Evolutionary conservation across 306 rosid genomes (phyloP), one percentile per base, ranked within the genome.

Genomic region (Lathyrus tuberosus): DNA sequence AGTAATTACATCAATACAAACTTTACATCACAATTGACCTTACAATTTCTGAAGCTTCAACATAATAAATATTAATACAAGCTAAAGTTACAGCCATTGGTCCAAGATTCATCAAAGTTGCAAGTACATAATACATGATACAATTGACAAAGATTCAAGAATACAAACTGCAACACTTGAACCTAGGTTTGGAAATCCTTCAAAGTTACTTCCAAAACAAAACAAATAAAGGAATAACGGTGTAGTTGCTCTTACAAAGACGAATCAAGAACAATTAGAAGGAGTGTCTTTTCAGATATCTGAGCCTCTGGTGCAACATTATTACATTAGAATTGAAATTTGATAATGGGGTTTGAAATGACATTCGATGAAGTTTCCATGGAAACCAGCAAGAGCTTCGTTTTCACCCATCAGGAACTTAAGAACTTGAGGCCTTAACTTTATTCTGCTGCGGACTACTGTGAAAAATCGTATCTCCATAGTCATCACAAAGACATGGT

Each of bases 381-480:
- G 98, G 97, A 90, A 44, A 86, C 86, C 1, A 86, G 98, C 84
- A 90, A 88, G 79, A 78, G 83, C 86, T 93, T 93, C 75, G 84
- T 90, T 77, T 81, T 83, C 37, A 91, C 98, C 52, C 83, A 90
- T 69, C 92, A 94, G 98, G 98, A 94, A 71, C 88, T 90, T 72
- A 94, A 90, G 86, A 94, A 86, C 82, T 78, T 90, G 67, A 88
- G 90, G 85, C 96, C 96, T 80, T 96, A 94, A 71, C 90, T 94
- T 22, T 90, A 94, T 94, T n/a, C n/a, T n/a, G n/a, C n/a, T n/a
- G n/a, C n/a, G n/a, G n/a, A n/a, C n/a, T n/a, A n/a, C n/a, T n/a
- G 96, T 48, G 97, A 90, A 70, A 90, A 90, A 57, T 85, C 97
- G 8, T 94, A 85, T 81, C 87, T 90, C 60, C 87, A 82, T 18